These are phyloP conservation scores for Pseudomonodictys pantanalensis DNA, from an alignment of 495 filamentous ascomycete species.

Conservation along the genomic window DNA sequence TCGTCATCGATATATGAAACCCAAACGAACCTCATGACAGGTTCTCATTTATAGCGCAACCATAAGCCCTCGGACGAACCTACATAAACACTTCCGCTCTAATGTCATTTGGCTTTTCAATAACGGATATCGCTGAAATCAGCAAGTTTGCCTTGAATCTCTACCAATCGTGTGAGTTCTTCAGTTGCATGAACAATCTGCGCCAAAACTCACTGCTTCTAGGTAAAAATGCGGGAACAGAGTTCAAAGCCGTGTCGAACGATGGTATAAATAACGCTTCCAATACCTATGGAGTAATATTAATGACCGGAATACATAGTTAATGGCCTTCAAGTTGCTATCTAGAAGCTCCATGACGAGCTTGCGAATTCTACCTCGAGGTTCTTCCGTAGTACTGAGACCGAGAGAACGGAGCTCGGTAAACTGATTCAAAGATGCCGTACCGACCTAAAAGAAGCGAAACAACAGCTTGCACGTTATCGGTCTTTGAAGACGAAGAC, in stretches of 20 bases:
- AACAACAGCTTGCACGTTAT: background rate
- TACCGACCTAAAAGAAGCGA: background rate
- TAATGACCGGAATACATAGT: background rate
- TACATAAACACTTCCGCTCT: background rate
- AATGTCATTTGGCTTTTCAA: background rate
- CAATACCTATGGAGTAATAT: background rate
- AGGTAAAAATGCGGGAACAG: background rate
- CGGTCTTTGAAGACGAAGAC: background rate
- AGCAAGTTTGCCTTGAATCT: background rate
- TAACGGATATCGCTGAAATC: background rate
- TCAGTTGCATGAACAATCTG: background rate
- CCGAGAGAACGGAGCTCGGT: background rate
- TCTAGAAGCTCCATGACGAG: background rate
- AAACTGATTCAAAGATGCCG: background rate
- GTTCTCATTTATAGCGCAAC: background rate
- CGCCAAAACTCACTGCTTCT: background rate
- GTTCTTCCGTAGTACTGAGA: background rate
- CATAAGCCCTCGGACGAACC: background rate
- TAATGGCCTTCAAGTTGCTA: background rate
- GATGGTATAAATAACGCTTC: background rate
- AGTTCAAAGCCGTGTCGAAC: background rate
- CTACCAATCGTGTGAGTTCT: background rate
- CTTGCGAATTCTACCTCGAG: background rate
- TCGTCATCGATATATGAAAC: too few species aligned
- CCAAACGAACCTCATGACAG: too few species aligned